These are phyloP conservation scores for Umbelopsis sp. DNA, from an alignment of 371 early-diverging fungal species.

Conservation along the genomic window DNA sequence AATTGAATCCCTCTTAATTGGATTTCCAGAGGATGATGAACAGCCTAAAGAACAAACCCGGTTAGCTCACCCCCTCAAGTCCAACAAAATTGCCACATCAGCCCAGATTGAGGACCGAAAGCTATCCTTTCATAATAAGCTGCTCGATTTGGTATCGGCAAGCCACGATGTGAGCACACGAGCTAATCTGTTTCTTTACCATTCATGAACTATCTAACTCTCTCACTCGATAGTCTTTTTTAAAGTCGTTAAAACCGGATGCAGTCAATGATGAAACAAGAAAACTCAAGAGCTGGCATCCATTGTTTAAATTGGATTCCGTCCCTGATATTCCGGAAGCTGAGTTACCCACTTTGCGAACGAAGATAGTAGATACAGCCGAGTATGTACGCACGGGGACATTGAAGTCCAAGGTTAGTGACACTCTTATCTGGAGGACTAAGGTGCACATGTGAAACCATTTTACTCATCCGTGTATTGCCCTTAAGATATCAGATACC, in stretches of 20 bases:
- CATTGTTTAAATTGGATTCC: conserved; percentile 12
- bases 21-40: conserved; percentile 8
- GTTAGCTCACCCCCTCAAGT: neutral
- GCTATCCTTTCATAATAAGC: neutral
- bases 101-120: conserved; percentile 14
- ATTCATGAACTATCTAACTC: neutral
- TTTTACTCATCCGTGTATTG: neutral
- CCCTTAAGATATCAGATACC: conserved; percentile 8
- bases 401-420: conserved; percentile 6
- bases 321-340: conserved; percentile 17
- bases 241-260: neutral
- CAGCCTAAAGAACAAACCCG: neutral
- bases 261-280: neutral
- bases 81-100: neutral
- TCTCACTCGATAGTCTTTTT: neutral
- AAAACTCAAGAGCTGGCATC: conserved; percentile 15
- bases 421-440: neutral
- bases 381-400: conserved; percentile 6
- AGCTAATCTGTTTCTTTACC: neutral
- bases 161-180: conserved; percentile 10
- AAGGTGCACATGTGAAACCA: neutral
- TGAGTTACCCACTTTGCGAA: conserved; percentile 3
- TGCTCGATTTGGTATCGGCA: conserved; percentile 6
- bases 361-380: conserved; percentile 16
- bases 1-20: conserved; percentile 13